Evolutionary conservation across 1,284 basidiomycete genomes (phyloP).

Genomic region (Sanguinoderma infundibulare): DNA sequence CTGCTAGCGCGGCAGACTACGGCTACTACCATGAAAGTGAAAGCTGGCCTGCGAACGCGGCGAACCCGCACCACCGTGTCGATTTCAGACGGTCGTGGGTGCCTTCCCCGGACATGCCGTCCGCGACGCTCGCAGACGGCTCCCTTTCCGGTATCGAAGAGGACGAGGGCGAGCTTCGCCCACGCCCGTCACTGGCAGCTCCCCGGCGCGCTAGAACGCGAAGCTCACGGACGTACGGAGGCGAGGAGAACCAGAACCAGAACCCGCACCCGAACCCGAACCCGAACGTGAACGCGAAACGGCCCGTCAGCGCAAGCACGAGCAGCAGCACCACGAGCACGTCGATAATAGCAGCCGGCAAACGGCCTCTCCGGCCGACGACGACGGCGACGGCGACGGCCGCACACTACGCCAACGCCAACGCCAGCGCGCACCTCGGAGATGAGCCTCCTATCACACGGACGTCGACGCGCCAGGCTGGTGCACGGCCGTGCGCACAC

Average conservation of each 20-base stretch:
- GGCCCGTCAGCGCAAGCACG: background rate
- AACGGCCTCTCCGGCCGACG: background rate
- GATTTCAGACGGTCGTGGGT: conserved; percentile 17
- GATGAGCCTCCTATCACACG: background rate
- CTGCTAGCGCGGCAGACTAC: background rate
- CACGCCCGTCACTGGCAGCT: background rate
- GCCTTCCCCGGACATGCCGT: conserved; percentile 10
- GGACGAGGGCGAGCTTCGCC: background rate
- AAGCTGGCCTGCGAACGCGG: conserved; percentile 12
- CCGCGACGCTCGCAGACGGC: background rate
- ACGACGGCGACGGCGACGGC: background rate
- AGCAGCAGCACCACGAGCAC: background rate
- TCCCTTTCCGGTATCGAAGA: background rate
- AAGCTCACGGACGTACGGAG: conserved; percentile 1
- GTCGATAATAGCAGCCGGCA: background rate
- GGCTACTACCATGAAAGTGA: background rate
- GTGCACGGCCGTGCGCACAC: background rate
- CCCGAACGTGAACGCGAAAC: background rate
- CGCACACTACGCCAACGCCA: no score
- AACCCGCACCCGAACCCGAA: background rate
- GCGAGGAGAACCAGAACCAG: conserved; percentile 1
- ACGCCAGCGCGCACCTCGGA: background rate
- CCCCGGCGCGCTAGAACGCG: background rate
- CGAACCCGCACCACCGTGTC: conserved; percentile 12
- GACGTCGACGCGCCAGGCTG: background rate